phyloP scores from a whole-genome alignment of 805 yeast genomes.

The Saccharomycopsis sp. region DNA sequence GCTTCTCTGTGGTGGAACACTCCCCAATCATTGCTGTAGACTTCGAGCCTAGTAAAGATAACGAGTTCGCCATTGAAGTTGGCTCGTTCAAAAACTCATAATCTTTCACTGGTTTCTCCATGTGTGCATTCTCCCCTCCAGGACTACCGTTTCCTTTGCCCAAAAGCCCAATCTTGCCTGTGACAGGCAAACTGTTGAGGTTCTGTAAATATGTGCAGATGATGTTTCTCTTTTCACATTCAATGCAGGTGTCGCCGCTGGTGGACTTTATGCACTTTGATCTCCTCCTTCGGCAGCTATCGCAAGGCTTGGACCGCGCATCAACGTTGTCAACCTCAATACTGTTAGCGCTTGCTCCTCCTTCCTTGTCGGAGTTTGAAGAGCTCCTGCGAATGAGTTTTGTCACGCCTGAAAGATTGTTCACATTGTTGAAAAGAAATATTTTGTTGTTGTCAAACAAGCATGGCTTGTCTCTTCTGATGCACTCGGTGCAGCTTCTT shows the following conservation, averaged over 20 bases:
- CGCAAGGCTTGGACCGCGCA: slow-evolving; percentile 21
- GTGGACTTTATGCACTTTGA: slow-evolving; percentile 23
- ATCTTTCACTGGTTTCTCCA: slow-evolving; percentile 26
- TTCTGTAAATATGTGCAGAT: slow-evolving; percentile 24
- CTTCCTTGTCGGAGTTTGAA: not conserved
- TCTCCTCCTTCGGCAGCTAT: slow-evolving; percentile 23
- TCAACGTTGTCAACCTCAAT: too few species aligned
- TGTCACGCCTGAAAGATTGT: slow-evolving; percentile 17
- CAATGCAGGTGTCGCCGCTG: slow-evolving; percentile 21
- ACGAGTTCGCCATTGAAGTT: slow-evolving; percentile 25
- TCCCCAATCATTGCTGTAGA: slow-evolving; percentile 25
- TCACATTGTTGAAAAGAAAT: slow-evolving; percentile 22
- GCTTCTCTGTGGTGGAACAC: slow-evolving; percentile 24
- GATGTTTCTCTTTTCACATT: slow-evolving; percentile 23
- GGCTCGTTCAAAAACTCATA: slow-evolving; percentile 26
- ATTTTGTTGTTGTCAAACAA: slow-evolving; percentile 22
- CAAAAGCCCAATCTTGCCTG: slow-evolving; percentile 10
- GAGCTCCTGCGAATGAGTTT: slow-evolving; percentile 16
- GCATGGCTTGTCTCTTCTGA: slow-evolving; percentile 27
- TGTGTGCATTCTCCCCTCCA: slow-evolving; percentile 20
- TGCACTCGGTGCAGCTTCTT: slow-evolving; percentile 26
- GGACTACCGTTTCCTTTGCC: slow-evolving; percentile 1
- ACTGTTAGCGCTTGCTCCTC: slow-evolving; percentile 3
- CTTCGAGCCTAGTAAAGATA: slow-evolving; percentile 26
- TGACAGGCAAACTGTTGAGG: slow-evolving; percentile 7